Evolutionary conservation across 2,329 filamentous ascomycete species (phyloP).

Genomic region (Trichoderma simmonsii): DNA sequence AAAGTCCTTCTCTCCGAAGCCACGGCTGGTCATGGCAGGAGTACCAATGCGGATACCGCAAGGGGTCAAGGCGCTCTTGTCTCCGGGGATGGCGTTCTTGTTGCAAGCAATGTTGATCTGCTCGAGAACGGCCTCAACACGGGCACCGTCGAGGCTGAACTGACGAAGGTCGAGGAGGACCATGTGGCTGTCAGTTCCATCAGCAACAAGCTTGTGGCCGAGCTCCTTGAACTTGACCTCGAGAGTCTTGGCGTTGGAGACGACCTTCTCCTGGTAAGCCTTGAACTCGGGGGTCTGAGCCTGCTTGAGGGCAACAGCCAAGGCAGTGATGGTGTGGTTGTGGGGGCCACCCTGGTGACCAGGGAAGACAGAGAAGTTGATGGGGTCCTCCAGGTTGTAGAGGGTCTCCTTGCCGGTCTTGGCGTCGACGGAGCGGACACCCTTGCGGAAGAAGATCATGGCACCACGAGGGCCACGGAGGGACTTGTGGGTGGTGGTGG

Average conservation of each 20-base stretch:
- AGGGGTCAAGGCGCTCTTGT: constrained; percentile 94
- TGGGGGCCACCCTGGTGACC: constrained; percentile 98
- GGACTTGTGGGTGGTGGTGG: constrained; percentile 98
- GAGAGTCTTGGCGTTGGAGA: constrained; percentile 89
- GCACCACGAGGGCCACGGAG: constrained; percentile 94
- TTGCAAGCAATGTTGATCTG: constrained; percentile 99
- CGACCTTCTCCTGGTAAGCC: constrained; percentile 87
- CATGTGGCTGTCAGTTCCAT: constrained; percentile 97
- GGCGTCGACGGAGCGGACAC: constrained; percentile 81
- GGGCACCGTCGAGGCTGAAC: constrained; percentile 82
- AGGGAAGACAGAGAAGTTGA: constrained; percentile 99
- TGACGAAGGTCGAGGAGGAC: constrained; percentile 92
- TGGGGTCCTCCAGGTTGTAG: constrained; percentile 92
- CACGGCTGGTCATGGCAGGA: constrained; percentile 94
- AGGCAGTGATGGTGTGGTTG: constrained; percentile 98
- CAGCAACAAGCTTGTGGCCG: constrained; percentile 90
- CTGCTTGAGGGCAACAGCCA: constrained; percentile 93
- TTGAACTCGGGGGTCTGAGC: constrained; percentile 87
- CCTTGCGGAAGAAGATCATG: constrained; percentile 99
- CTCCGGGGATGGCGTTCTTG: constrained; percentile 98
- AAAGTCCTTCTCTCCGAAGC: constrained; percentile 90
- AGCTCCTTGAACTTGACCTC: constrained; percentile 80
- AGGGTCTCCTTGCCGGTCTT: constrained; percentile 87
- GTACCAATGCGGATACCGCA: constrained; percentile 94
- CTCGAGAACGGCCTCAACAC: constrained; percentile 93